Evolutionary conservation across 108 stramenopile genomes (phyloP), one percentile per base, ranked within the genome.

Genomic region (Stephanodiscus minutulus): DNA sequence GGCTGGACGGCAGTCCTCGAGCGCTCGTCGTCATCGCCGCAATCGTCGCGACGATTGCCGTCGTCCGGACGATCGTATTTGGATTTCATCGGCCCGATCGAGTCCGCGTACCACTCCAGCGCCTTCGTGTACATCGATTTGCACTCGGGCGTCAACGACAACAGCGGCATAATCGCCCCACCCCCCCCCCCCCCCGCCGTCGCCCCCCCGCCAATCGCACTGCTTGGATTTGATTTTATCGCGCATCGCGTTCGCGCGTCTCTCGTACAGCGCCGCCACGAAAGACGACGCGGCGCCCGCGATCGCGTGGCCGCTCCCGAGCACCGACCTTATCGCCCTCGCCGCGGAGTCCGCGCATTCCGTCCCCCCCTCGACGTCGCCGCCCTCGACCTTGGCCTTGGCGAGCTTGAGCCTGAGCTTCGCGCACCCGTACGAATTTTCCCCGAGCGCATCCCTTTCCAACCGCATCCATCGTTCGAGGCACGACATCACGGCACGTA

Each of bases 391-490:
- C 39, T 61, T 64, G 5, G 65, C 53, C 36, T 80, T 80, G 63
- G 79, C 67, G 27, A 73, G 43, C 37, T 80, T 80, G 18, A 80
- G 37, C 9, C 52, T 36, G 25, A 80, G 36, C 53, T 80, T 80
- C 35, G 79, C 72, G 22, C 60, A 62, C 5, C 67, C 79, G 64
- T 80, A 73, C 7, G 72, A 80, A 11, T 64, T 24, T 27, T 73
- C 72, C 44, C 79, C 79, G 53, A 80, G 36, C 4, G 79, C 31
- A 46, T 80, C 79, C n/a, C 68, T 52, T 56, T 80, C 79, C 10
- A 72, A 35, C 12, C 72, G 61, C 8, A 80, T 44, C 24, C 62
- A 47, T 36, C 49, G 35, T 35, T 72, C 68, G 3, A 80, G 48
- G 17, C 56, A 58, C 8, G 49, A 46, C 3, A 73, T 80, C 63